These are phyloP conservation scores for Acacia crassicarpa DNA, from an alignment of 306 rosid species.

Conservation along the genomic window DNA sequence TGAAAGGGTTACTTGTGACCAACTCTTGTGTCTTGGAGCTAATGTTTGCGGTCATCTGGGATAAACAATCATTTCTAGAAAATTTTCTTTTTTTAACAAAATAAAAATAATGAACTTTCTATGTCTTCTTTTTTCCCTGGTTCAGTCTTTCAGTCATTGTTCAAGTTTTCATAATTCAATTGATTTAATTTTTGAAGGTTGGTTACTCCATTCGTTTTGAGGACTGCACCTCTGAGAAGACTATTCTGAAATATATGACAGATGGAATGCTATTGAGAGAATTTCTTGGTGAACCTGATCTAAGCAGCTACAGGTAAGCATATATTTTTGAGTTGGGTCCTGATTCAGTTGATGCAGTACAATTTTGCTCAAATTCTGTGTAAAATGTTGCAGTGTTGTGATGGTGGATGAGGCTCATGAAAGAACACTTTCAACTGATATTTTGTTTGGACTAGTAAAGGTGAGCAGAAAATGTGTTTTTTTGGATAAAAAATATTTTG, in stretches of 20 bases:
- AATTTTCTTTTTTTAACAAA: not conserved
- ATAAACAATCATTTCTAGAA: not conserved
- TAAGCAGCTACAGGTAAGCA: constrained; percentile 82
- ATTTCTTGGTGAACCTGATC: constrained; percentile 96
- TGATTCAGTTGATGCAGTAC: constrained; percentile 27
- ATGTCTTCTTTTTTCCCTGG: not conserved
- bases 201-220: constrained; percentile 98
- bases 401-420: constrained; percentile 99
- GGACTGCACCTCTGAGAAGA: constrained; percentile 96
- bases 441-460: constrained; percentile 92
- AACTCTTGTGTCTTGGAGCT: not conserved
- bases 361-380: constrained; percentile 31
- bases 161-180: constrained; percentile 9
- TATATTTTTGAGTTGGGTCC: constrained; percentile 12
- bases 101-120: not conserved
- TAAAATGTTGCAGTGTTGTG: constrained; percentile 67
- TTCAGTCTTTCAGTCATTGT: constrained; percentile 8
- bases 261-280: constrained; percentile 98
- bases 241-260: constrained; percentile 91
- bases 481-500: not conserved
- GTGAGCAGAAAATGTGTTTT: constrained; percentile 43
- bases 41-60: not conserved
- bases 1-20: not conserved
- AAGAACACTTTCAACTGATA: constrained; percentile 96
- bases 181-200: constrained; percentile 57